Evolutionary conservation across 192 early-diverging fungal species (phyloP), one percentile per base, ranked within the genome.

Genomic region (Helicostylum pulchrum): DNA sequence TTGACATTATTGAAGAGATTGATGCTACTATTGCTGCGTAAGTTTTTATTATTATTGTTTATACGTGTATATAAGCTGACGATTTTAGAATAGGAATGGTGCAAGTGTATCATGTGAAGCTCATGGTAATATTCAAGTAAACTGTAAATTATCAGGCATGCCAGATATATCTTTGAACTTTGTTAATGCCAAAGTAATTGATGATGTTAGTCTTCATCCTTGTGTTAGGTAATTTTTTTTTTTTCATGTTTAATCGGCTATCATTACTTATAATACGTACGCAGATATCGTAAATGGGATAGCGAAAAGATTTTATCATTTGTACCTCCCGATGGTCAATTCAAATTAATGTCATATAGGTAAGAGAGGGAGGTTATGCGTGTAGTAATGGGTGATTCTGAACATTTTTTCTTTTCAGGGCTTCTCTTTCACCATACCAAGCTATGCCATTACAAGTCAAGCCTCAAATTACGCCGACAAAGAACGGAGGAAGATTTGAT

Each of bases 281-380:
- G 46, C 31, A 66, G 73, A 67, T 80, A 87, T 62, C 78, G 80
- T 46, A 89, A 89, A 59, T 98, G 88, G 82, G 89, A 93, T 50
- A 77, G 77, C 31, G 92, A 95, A 48, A 80, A 86, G 20, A 68
- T 85, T 2, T 71, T 98, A 11, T 93, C 88, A 3, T 98, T 96
- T 84, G 83, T 98, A 7, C 96, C 96, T 8, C 96, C 96, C 7
- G 94, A 98, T 73, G 94, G 94, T 6, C 82, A 83, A 53, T 96
- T 96, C 73, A 90, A 87, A 64, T 80, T 98, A 10, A 86, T 93
- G 85, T 84, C 83, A n/a, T 94, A 93, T 62, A 70, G 80, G 81
- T 85, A 75, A 54, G 65, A 19, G n/a, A n/a, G n/a, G n/a, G n/a
- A 26, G 26, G 26, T 26, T 26, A 26, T 42, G 21, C 23, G 26